Base-by-base conservation (phyloP, 495 filamentous ascomycete species). In the Neurospora tetrasperma region DNA sequence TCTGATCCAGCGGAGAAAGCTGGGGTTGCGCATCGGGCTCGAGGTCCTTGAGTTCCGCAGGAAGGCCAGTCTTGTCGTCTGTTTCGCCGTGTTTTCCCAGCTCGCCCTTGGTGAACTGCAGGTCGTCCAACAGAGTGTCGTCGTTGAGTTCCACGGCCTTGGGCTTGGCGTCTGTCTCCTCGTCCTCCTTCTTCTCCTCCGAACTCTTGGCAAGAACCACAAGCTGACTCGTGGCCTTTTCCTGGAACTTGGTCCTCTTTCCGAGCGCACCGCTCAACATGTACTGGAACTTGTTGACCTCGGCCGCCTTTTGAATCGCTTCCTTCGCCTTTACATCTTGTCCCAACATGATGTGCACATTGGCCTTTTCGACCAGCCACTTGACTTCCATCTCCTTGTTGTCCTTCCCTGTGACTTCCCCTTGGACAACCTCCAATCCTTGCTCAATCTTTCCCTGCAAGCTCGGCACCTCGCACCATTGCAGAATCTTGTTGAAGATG, bases 171-270 rank as follows among this genome's bases (percentile, higher is more conserved):
- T 66, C 54, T 38, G 23, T 27, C 23, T 75, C 73, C 7, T 18
- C 73, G 5, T 23, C 69, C 2, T 54, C 72, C 11, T 71, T 35
- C 39, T 71, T 39, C 27, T 42, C 76, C 11, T 81, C 82, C 1
- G 78, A 79, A 78, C 94, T 98, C 79, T 89, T 92, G 0, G 96
- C 96, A 43, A 98, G 81, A 11, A 99, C 94, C 3, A 99, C 92
- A 16, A 99, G 85, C 80, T 98, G 96, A 76, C 92, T 97, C 75
- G 90, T 90, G 76, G 94, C 93, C 27, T 90, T 92, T 73, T 96
- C 87, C 81, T 99, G 96, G 78, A 92, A 99, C 78, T 90, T 93
- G 2, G 96, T 99, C 72, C 96, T 85, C 83, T 97, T 98, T 59
- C 94, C 96, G 75, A 98, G 75, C 27, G 90, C 88, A 16, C 96